A percentile compares a stretch with the other conserved stretches of the same genome.
Conservation (phyloP, 306 rosid genomes). For the Cicer judaicum region DNA sequence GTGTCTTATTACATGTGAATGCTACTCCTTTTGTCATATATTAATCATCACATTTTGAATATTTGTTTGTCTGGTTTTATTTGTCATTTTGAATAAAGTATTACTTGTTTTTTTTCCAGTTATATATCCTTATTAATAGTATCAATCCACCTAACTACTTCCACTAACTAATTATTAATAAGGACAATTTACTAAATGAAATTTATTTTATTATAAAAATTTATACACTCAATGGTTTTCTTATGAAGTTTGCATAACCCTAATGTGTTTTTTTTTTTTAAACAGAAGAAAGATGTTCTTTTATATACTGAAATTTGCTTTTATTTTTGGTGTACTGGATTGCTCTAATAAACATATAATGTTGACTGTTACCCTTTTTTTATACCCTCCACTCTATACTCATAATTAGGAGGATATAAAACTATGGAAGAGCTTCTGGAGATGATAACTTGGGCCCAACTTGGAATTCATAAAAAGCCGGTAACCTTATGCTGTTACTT, state of each 20-base stretch:
- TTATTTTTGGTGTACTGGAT: slow-evolving; percentile 6
- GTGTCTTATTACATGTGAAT: slow-evolving; percentile 27
- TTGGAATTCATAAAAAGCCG: slow-evolving; percentile 87
- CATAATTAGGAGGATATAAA: slow-evolving; percentile 80
- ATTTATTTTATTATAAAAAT: no score
- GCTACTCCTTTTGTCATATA: not conserved
- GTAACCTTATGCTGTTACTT: slow-evolving; percentile 47
- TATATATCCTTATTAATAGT: no score
- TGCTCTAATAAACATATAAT: not conserved
- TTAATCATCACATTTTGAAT: no score
- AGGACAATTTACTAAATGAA: no score
- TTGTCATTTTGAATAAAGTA: no score
- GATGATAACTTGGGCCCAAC: slow-evolving; percentile 93
- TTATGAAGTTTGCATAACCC: no score
- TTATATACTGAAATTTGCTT: not conserved
- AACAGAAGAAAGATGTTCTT: not conserved
- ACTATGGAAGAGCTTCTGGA: slow-evolving; percentile 91
- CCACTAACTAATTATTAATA: no score
- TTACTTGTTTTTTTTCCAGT: no score
- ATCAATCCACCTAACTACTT: no score
- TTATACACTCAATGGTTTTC: no score
- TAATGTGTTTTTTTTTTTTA: not conserved
- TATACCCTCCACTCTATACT: slow-evolving; percentile 14
- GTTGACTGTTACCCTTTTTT: not conserved
- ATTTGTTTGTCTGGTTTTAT: no score